Conservation (phyloP, 2,329 filamentous ascomycete species). For the Ceratocystis variospora region DNA sequence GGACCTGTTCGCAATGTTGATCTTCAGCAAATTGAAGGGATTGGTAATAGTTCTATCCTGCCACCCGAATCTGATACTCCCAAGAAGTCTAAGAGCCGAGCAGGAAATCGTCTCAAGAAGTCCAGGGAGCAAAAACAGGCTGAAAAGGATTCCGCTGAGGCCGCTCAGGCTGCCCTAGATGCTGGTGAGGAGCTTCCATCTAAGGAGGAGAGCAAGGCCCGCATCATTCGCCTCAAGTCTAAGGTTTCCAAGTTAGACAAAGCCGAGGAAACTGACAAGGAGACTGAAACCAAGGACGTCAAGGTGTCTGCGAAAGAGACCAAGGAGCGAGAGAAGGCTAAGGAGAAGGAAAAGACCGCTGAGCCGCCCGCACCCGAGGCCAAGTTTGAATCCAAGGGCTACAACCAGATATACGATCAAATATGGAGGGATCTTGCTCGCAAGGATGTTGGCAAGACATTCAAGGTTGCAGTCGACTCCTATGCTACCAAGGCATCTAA, state of each 20-base stretch:
- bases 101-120: constrained; percentile 67
- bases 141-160: constrained; percentile 71
- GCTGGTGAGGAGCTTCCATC: constrained; percentile 58
- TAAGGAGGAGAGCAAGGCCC: constrained; percentile 46
- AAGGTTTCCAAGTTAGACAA: constrained; percentile 27
- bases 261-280: constrained; percentile 23
- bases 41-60: constrained; percentile 73
- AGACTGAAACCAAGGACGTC: constrained; percentile 33
- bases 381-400: constrained; percentile 75
- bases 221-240: constrained; percentile 47
- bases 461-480: constrained; percentile 74
- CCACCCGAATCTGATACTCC: constrained; percentile 44
- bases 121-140: constrained; percentile 75
- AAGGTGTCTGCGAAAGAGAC: constrained; percentile 31
- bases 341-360: constrained; percentile 33
- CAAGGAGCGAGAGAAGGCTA: constrained; percentile 31
- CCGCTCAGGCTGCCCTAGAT: constrained; percentile 71
- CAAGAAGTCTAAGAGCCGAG: constrained; percentile 40
- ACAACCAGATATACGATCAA: constrained; percentile 93
- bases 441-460: constrained; percentile 87
- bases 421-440: constrained; percentile 91
- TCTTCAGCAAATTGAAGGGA: constrained; percentile 70
- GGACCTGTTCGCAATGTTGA: constrained; percentile 51
- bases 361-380: constrained; percentile 43
- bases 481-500: constrained; percentile 84